Evolutionary conservation across 2,329 filamentous ascomycete species (phyloP).

Genomic region (Ophiobolus disseminans): DNA sequence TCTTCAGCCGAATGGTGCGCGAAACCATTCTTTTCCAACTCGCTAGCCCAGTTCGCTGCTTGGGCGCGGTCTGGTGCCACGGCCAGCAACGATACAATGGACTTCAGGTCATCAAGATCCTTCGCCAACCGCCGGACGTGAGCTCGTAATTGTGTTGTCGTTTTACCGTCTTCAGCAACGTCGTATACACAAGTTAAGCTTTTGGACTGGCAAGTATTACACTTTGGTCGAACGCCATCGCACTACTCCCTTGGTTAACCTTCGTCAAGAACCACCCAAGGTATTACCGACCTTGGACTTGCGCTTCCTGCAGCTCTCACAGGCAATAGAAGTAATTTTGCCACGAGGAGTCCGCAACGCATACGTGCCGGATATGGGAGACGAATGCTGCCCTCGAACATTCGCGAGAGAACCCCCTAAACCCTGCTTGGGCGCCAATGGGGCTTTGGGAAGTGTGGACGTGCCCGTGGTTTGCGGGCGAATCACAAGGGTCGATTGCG

Average conservation of each 20-base stretch:
- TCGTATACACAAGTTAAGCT: slow-evolving; percentile 48
- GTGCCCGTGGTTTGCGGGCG: slow-evolving; percentile 36
- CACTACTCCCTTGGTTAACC: slow-evolving; percentile 35
- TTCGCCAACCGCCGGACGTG: slow-evolving; percentile 48
- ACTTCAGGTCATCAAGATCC: slow-evolving; percentile 50
- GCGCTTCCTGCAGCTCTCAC: slow-evolving; percentile 49
- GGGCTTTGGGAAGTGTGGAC: slow-evolving; percentile 41
- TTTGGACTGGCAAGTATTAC: slow-evolving; percentile 50
- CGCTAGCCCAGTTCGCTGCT: slow-evolving; percentile 45
- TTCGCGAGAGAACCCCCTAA: slow-evolving; percentile 39
- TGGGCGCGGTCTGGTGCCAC: slow-evolving; percentile 44
- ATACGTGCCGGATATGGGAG: slow-evolving; percentile 47
- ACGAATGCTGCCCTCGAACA: slow-evolving; percentile 42
- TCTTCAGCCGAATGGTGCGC: slow-evolving; percentile 48
- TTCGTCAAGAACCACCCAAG: not conserved
- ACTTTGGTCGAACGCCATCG: slow-evolving; percentile 48
- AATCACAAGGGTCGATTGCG: slow-evolving; percentile 35
- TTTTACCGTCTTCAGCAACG: slow-evolving; percentile 49
- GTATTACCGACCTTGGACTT: slow-evolving; percentile 45
- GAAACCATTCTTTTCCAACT: slow-evolving; percentile 49
- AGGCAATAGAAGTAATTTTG: slow-evolving; percentile 50
- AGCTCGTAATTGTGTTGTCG: slow-evolving; percentile 47
- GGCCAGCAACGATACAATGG: slow-evolving; percentile 43
- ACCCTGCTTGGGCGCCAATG: slow-evolving; percentile 47
- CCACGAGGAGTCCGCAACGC: slow-evolving; percentile 47